Evolutionary conservation across 768 basidiomycete genomes (phyloP).

Genomic region (Rhodotorula paludigena): DNA sequence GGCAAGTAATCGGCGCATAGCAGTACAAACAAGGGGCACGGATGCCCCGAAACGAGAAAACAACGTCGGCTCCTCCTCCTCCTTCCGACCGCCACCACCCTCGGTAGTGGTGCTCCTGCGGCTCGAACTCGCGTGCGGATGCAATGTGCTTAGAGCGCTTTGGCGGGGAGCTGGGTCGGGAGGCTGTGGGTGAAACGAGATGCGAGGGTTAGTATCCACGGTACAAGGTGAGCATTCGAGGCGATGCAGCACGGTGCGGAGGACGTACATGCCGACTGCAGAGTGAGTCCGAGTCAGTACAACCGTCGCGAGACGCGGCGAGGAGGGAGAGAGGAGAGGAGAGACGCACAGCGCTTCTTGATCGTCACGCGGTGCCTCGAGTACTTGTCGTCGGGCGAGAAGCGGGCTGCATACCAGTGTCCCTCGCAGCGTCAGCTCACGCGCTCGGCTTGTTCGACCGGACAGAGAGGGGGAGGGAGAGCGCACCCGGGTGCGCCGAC

Average conservation of each 20-base stretch:
- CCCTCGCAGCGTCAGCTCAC: too few species aligned
- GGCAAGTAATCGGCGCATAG: too few species aligned
- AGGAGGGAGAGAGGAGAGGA: conserved; percentile 40
- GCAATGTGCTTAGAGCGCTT: conserved; percentile 75
- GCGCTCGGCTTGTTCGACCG: neutral
- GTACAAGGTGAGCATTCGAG: neutral
- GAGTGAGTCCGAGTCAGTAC: neutral
- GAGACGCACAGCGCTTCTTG: conserved; percentile 63
- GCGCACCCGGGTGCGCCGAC: conserved; percentile 91
- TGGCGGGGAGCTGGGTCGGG: conserved; percentile 78
- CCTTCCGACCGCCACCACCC: too few species aligned
- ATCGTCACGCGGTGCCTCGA: conserved; percentile 94
- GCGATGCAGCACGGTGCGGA: neutral
- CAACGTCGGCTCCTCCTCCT: too few species aligned
- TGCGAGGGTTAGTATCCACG: neutral
- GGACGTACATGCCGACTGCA: conserved; percentile 22
- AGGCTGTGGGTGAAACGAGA: conserved; percentile 57
- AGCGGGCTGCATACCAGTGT: conserved; percentile 62
- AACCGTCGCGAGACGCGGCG: too few species aligned
- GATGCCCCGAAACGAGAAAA: too few species aligned
- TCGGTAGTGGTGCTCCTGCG: too few species aligned
- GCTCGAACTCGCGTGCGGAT: too few species aligned
- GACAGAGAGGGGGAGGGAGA: too few species aligned
- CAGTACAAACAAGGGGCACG: too few species aligned
- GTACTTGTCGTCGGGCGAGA: conserved; percentile 99